Conservation (phyloP, 176 grass and related monocot species). For the Luzula sylvatica region DNA sequence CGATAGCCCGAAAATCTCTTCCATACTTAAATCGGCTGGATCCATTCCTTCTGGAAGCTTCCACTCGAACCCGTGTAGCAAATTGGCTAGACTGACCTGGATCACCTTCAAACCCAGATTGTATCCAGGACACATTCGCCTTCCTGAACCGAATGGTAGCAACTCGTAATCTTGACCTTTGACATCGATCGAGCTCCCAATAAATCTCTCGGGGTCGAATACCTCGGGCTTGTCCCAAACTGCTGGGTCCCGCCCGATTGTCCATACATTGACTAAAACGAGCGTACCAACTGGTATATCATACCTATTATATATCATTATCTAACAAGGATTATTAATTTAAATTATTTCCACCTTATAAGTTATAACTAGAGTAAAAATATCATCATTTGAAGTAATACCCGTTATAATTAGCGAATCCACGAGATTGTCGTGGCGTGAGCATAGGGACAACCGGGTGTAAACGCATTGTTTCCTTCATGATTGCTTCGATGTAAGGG, state of each 20-base stretch:
- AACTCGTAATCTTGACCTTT: slow-evolving; percentile 53
- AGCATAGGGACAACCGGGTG: slow-evolving; percentile 45
- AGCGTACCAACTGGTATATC: slow-evolving; percentile 26
- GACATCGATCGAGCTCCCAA: slow-evolving; percentile 30
- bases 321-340: too few relatives aligned
- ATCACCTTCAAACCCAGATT: slow-evolving; percentile 42
- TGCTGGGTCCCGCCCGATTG: slow-evolving; percentile 34
- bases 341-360: too few relatives aligned
- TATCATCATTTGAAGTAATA: too few relatives aligned
- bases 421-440: slow-evolving; percentile 22
- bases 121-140: slow-evolving; percentile 57
- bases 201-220: slow-evolving; percentile 36
- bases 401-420: slow-evolving; percentile 26
- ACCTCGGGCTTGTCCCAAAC: slow-evolving; percentile 41
- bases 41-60: slow-evolving; percentile 29
- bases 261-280: slow-evolving; percentile 43
- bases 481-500: slow-evolving; percentile 37
- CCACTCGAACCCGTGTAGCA: slow-evolving; percentile 50
- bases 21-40: slow-evolving; percentile 39
- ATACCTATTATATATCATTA: slow-evolving; percentile 12
- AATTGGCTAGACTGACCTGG: slow-evolving; percentile 34
- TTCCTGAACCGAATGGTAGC: slow-evolving; percentile 40
- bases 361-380: too few relatives aligned
- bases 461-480: slow-evolving; percentile 60
- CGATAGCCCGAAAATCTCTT: slow-evolving; percentile 33